phyloP scores from a whole-genome alignment of 129 eudicot genomes.

The Flaveria sonorensis region DNA sequence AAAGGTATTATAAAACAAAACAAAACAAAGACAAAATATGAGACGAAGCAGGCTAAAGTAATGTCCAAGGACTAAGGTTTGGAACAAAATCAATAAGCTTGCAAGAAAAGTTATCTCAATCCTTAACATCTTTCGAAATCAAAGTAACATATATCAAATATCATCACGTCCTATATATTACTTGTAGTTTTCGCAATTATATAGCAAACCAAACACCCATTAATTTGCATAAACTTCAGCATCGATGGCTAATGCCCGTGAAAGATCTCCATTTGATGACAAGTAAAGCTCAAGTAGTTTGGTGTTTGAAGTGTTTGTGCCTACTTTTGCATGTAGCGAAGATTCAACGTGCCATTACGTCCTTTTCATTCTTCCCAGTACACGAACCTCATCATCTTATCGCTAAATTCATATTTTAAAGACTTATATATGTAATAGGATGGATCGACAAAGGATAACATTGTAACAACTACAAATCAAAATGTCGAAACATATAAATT shows the following conservation, averaged over 20 bases:
- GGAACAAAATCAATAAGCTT: conserved; percentile 39
- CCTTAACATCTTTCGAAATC: conserved; percentile 29
- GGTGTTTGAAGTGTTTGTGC: conserved; percentile 43
- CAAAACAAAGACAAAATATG: neutral
- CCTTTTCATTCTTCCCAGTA: conserved; percentile 59
- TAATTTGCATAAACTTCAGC: neutral
- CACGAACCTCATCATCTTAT: neutral
- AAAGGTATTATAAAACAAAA: neutral
- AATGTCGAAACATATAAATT: no score
- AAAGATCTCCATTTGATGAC: conserved; percentile 23
- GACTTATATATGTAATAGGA: neutral
- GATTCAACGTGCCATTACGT: conserved; percentile 41
- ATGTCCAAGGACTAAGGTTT: conserved; percentile 36
- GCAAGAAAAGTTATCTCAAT: conserved; percentile 48
- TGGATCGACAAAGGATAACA: neutral
- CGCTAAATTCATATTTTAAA: neutral
- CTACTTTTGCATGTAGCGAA: conserved; percentile 57
- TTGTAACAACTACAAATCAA: no score
- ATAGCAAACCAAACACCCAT: conserved; percentile 19
- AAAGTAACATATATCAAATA: conserved; percentile 24
- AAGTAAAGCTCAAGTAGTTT: conserved; percentile 13
- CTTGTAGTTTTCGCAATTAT: neutral
- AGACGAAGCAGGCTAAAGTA: neutral
- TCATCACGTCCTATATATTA: conserved; percentile 7
- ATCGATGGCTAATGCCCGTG: conserved; percentile 22